Evolutionary conservation across 805 yeast genomes (phyloP).

Genomic region (Saturnispora zaruensis): DNA sequence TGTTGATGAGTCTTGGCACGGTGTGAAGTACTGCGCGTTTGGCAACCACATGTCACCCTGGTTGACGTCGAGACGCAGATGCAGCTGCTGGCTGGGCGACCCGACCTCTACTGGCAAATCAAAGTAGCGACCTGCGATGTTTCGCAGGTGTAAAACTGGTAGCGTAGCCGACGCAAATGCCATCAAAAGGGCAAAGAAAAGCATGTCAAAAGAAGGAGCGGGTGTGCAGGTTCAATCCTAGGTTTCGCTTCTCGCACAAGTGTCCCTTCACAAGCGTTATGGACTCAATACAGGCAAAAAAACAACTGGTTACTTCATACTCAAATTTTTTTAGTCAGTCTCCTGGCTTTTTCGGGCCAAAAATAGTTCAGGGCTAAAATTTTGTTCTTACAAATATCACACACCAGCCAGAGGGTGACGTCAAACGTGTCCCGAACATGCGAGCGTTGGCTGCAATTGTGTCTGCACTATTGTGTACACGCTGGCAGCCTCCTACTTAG

Average conservation of each 20-base stretch:
- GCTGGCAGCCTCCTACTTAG: too few relatives aligned
- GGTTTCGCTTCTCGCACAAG: not conserved
- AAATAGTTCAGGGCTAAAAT: too few relatives aligned
- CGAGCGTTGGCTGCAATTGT: too few relatives aligned
- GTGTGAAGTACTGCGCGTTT: constrained; percentile 16
- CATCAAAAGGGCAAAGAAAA: not conserved
- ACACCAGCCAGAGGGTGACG: too few relatives aligned
- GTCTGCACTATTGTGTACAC: too few relatives aligned
- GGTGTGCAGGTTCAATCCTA: not conserved
- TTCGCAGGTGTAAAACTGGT: constrained; percentile 7
- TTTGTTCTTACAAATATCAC: too few relatives aligned
- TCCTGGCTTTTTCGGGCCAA: too few relatives aligned
- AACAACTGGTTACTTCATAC: too few relatives aligned
- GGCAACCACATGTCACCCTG: constrained; percentile 27
- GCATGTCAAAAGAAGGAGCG: not conserved
- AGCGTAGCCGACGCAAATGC: not conserved
- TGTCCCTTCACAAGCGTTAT: not conserved
- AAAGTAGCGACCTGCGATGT: constrained; percentile 9
- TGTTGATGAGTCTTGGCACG: constrained; percentile 13
- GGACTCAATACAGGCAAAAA: too few relatives aligned
- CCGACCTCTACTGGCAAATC: constrained; percentile 24
- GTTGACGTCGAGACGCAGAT: constrained; percentile 24
- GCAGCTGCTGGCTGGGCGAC: constrained; percentile 17
- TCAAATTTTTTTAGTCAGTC: too few relatives aligned
- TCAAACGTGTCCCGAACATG: too few relatives aligned